Evolutionary conservation across 495 filamentous ascomycete species (phyloP), one percentile per base, ranked within the genome.

Genomic region (Aspergillus saccharolyticus): DNA sequence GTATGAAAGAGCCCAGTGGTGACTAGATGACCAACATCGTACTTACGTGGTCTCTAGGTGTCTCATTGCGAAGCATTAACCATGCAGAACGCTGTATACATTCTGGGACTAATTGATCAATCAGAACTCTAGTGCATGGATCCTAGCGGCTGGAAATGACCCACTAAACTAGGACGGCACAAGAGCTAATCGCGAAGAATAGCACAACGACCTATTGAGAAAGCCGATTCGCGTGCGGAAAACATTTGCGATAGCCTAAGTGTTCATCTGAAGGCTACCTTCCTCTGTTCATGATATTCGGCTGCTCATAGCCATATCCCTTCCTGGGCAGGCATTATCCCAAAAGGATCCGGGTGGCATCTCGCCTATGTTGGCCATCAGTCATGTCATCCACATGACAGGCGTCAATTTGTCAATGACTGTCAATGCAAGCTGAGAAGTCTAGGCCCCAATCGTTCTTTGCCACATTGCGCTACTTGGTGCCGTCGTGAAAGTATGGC

Each of bases 351-450:
- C 10, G 10, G 33, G 4, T 39, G 33, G 33, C 54, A 42, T 48
- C 28, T 8, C 46, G 30, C 42, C 46, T 42, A 43, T 44, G 42
- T 20, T 47, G 19, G 44, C n/a, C 28, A 28, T 51, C 54, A 39
- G 17, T 33, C 19, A 39, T 48, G 44, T 6, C 44, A 50, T 25
- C 54, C 54, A 56, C 54, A 56, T 56, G 54, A 47, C 46, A 44
- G 53, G 30, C 25, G 30, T 52, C 44, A 56, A 30, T 30, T 42
- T 49, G 54, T 56, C 54, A 51, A 56, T 50, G 28, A 56, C 24
- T 56, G 39, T 43, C 54, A 44, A 2, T 39, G 7, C 33, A 39
- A 28, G 33, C 51, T 19, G 46, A 51, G 17, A 25, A 42, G 54
- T 42, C 54, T 56, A 56, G 54, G 49, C 22, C 19, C 42, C 20